Base-by-base conservation (phyloP, 768 basidiomycete species). In the Epithele typhae region DNA sequence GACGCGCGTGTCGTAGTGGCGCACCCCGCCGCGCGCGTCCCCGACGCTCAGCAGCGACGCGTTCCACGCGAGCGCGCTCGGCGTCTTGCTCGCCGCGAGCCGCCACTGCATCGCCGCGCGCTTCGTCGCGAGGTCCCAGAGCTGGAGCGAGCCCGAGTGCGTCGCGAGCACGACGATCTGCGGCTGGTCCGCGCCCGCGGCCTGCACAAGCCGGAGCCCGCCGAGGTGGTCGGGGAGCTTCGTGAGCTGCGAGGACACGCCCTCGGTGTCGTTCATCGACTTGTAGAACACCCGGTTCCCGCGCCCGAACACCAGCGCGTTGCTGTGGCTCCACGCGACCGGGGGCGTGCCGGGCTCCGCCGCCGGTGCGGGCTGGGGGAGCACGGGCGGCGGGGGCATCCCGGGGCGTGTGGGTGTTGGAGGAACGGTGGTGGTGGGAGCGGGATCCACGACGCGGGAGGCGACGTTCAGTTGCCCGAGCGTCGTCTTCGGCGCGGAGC, bases 91-190 rank as follows among this genome's bases (percentile, higher is more conserved):
- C n/a, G n/a, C n/a, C n/a, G n/a, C n/a, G 71, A 82, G 81, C 23
- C 75, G 64, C 73, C 75, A 80, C 25, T 65, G 75, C 18, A 74
- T 59, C 8, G 78, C 71, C 57, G 74, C 69, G 59, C 78, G 78
- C 52, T 77, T 76, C 11, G 77, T 63, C 44, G 73, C 71, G 35
- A 78, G 64, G 56, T 91, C 87, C 82, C 85, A 91, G 11, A 90
- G 68, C 64, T 87, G 84, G 14, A 91, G 70, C 11, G 73, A 64
- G 2, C 87, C 87, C 19, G 70, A 74, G 46, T 74, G 73, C 8
- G 82, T 81, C 1, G 78, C 80, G 15, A 87, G 61, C 1, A 84
- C 84, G 25, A 90, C 68, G 37, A 75, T 48, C 30, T 74, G 67
- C 44, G 40, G 68, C 61, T 25, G 60, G 18, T 56, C 56, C 38